These are phyloP conservation scores for Acorus gramineus DNA, from an alignment of 106 monocot species.

Conservation along the genomic window DNA sequence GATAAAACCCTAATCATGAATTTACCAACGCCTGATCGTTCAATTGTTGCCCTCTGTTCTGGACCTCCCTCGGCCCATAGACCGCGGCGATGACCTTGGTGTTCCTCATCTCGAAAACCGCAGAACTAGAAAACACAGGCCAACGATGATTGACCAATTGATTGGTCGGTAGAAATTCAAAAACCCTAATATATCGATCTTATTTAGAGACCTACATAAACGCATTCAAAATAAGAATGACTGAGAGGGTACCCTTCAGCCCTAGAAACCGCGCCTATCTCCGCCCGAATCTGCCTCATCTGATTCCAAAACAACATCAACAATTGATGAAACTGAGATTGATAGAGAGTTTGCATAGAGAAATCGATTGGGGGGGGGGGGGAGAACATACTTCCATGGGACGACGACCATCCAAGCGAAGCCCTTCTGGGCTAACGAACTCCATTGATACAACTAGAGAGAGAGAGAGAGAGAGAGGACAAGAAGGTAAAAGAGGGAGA, in stretches of 20 bases:
- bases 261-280: conserved; percentile 70
- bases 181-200: not conserved
- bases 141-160: not conserved
- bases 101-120: conserved; percentile 93
- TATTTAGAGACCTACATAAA: too few species aligned
- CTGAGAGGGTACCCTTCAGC: conserved; percentile 61
- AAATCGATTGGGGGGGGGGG: not conserved
- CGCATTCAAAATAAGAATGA: not conserved
- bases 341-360: not conserved
- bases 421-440: conserved; percentile 66
- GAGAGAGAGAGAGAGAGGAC: not conserved
- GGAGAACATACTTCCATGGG: conserved; percentile 53
- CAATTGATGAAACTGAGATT: not conserved
- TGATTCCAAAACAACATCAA: conserved; percentile 10
- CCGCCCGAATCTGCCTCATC: conserved; percentile 86
- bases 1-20: not conserved
- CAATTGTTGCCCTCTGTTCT: conserved; percentile 69
- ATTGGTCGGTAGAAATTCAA: not conserved
- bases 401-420: conserved; percentile 83
- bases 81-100: conserved; percentile 96
- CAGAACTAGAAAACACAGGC: conserved; percentile 39
- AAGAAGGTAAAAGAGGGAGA: too few species aligned
- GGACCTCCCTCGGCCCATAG: conserved; percentile 88
- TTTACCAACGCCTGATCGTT: conserved; percentile 69
- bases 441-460: conserved; percentile 35